Evolutionary conservation across 2,329 filamentous ascomycete species (phyloP), one percentile per base, ranked within the genome.

Genomic region (Alternaria gaisen): DNA sequence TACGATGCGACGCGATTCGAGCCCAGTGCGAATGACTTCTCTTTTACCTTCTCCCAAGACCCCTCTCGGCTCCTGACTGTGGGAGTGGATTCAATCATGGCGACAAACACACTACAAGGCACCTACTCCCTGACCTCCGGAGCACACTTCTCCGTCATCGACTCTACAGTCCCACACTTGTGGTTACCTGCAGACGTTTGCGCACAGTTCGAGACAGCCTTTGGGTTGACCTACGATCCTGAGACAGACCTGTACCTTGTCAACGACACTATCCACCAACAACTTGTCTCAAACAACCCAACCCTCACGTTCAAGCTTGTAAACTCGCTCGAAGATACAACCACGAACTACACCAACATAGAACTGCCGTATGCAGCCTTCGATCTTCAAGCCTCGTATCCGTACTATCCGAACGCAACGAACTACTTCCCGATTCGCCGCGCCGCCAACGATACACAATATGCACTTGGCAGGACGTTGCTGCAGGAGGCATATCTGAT

Each of bases 381-480:
- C 65, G 82, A 84, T 61, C 73, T 83, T 3, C 71, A 80, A 56
- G 70, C 79, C 18, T 81, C 82, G 2, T 81, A 87, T 85, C 72
- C 81, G 71, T 86, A 84, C 9, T 79, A 90, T 14, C 79, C 86
- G 57, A 89, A 89, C 66, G 84, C 88, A 40, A 89, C 87, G 4
- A 85, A 60, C 20, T 92, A 92, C 70, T 91, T 92, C 61, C 88
- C 89, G 3, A 81, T 92, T 44, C 84, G 86, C 65, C 85, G 85
- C 58, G 80, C 87, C 14, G 74, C 83, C 36, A 83, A 86, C 63
- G 82, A 83, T 43, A 81, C 82, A 20, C 83, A 87, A 66, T 84
- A 87, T 70, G 85, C 88, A 16, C 83, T 92, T 30, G 90, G 90
- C 8, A 84, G 90, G 30, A 84, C 87, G 0, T 89, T 92, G 60